Conservation (phyloP, 495 filamentous ascomycete genomes). For the Thermochaetoides thermophila region DNA sequence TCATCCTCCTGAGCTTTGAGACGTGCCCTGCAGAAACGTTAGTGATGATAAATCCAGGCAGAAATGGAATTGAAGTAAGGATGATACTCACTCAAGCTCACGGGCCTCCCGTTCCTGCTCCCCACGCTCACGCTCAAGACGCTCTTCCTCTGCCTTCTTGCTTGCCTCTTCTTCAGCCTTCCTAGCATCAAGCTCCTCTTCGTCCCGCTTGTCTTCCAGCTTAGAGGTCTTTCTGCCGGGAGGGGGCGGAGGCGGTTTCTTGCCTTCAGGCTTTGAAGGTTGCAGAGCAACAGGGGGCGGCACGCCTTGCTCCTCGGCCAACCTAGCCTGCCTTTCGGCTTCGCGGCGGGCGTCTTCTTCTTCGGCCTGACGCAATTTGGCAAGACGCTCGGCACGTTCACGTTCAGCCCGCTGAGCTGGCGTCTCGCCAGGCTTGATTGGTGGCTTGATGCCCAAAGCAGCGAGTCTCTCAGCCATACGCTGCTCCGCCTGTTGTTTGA, state of each 20-base stretch:
- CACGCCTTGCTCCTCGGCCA: slow-evolving; percentile 66
- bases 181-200: slow-evolving; percentile 37
- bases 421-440: slow-evolving; percentile 56
- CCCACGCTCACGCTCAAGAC: slow-evolving; percentile 53
- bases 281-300: slow-evolving; percentile 34
- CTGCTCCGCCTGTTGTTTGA: slow-evolving; percentile 91
- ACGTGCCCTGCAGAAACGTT: too few species aligned
- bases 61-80: too few species aligned
- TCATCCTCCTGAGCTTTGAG: slow-evolving; percentile 66
- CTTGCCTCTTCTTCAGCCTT: slow-evolving; percentile 37
- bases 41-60: too few species aligned
- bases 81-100: slow-evolving; percentile 64
- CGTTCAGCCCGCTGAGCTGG: slow-evolving; percentile 73
- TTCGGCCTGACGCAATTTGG: slow-evolving; percentile 75
- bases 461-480: slow-evolving; percentile 97
- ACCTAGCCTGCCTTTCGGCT: slow-evolving; percentile 66
- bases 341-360: slow-evolving; percentile 91
- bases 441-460: slow-evolving; percentile 76
- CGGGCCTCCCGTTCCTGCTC: slow-evolving; percentile 59
- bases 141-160: slow-evolving; percentile 37
- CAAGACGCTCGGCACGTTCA: slow-evolving; percentile 74
- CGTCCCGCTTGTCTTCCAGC: slow-evolving; percentile 31
- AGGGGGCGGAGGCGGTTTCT: slow-evolving; percentile 79
- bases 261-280: slow-evolving; percentile 39
- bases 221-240: slow-evolving; percentile 63